Base-by-base conservation (phyloP, 768 basidiomycete genomes). In the Jaapia argillacea region DNA sequence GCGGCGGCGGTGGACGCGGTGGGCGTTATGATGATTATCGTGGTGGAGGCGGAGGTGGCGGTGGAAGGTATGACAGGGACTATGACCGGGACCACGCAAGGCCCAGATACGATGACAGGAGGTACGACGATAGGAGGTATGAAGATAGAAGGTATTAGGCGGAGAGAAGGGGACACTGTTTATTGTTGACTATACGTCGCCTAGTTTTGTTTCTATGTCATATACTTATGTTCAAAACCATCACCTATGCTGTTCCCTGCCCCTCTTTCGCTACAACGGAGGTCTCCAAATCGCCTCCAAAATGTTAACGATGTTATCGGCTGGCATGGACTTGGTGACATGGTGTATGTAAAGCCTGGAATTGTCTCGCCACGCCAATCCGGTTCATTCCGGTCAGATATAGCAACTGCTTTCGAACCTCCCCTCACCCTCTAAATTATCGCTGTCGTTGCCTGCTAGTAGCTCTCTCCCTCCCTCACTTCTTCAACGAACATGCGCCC, bases 401-500 rank as follows among this genome's bases (percentile, higher is more conserved):
- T n/a, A 33, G 31, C 31, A 10, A 33, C 31, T 33, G 16, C 10
- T 10, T 33, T 33, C 31, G 16, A 33, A 10, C 31, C 31, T 33
- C 31, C 31, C 31, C 31, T 33, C 31, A 10, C 31, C 31, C 31
- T 16, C 31, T 33, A 10, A n/a, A n/a, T n/a, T 16, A 33, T 33
- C 31, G 10, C 31, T 16, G 16, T 10, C 31, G 31, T 33, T 16
- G 31, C 31, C 31, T 10, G 31, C 31, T 16, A 33, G 16, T 33
- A 10, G 31, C 16, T n/a, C n/a, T n/a, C n/a, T n/a, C n/a, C n/a
- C n/a, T n/a, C n/a, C n/a, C n/a, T n/a, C 24, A 47, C 48, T 47
- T 38, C 50, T 47, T 43, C 53, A 46, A 54, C 55, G 54, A 68
- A 50, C 55, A 77, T 82, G 78, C 71, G 72, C 58, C 58, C 74